phyloP scores from a whole-genome alignment of 352 stramenopile species.

The Pythium dissimile region DNA sequence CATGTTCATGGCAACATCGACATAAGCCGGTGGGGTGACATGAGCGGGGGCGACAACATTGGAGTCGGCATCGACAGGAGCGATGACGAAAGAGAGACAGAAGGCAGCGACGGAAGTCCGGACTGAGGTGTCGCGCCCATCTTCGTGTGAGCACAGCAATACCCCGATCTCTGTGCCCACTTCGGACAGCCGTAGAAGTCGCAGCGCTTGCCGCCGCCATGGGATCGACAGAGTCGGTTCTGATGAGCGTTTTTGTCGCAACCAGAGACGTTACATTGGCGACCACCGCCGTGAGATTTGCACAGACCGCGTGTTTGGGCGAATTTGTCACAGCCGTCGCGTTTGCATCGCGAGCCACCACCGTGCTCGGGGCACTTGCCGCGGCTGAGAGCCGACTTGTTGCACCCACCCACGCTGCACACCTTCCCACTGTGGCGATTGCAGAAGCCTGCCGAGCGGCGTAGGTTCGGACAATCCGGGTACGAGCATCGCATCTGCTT shows the following conservation, averaged over 20 bases:
- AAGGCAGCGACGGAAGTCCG: conserved; percentile 10
- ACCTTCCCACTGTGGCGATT: conserved; percentile 82
- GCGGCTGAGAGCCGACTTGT: conserved; percentile 74
- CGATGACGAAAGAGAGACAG: conserved; percentile 25
- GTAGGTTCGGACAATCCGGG: conserved; percentile 71
- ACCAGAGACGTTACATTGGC: conserved; percentile 65
- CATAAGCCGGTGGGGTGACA: conserved; percentile 64
- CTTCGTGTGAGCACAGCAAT: conserved; percentile 83
- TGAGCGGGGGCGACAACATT: conserved; percentile 46
- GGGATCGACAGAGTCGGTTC: conserved; percentile 76
- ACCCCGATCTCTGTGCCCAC: conserved; percentile 82
- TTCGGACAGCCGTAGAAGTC: conserved; percentile 76
- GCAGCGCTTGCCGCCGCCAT: conserved; percentile 81
- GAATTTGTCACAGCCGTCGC: conserved; percentile 83
- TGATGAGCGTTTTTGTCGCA: conserved; percentile 86
- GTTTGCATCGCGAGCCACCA: conserved; percentile 80
- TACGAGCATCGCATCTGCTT: conserved; percentile 78
- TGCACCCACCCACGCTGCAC: conserved; percentile 61
- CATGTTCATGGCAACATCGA: conserved; percentile 47
- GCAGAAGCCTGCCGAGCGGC: conserved; percentile 72
- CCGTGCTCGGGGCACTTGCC: conserved; percentile 85
- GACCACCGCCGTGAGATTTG: conserved; percentile 80
- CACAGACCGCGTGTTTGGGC: conserved; percentile 77
- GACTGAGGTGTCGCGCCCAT: conserved; percentile 22
- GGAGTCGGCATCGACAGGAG: conserved; percentile 14